Evolutionary conservation across 352 stramenopile genomes (phyloP).

Genomic region (Phytophthora hibernalis): DNA sequence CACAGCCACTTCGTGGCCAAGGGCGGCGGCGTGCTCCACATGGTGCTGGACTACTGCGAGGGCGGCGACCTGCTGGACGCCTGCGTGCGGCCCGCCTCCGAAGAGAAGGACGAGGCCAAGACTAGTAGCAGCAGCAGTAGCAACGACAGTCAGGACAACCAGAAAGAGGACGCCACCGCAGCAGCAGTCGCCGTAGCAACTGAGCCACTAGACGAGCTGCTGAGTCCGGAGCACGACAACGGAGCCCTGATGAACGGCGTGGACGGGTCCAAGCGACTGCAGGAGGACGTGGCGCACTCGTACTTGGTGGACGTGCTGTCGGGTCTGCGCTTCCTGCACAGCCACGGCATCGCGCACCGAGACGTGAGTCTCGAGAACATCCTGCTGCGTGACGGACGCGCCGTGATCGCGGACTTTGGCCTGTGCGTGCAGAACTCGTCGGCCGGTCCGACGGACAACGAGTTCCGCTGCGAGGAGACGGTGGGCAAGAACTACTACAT

Average conservation of each 20-base stretch:
- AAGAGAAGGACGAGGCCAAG: slow-evolving; percentile 4
- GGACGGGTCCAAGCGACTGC: slow-evolving; percentile 42
- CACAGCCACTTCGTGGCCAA: slow-evolving; percentile 70
- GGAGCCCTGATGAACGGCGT: slow-evolving; percentile 29
- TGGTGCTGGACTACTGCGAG: slow-evolving; percentile 85
- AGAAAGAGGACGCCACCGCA: slow-evolving; percentile 3
- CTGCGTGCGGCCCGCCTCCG: slow-evolving; percentile 38
- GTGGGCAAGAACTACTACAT: slow-evolving; percentile 98
- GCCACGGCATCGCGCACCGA: slow-evolving; percentile 86
- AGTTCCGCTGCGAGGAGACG: slow-evolving; percentile 60
- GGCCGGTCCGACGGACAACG: background rate
- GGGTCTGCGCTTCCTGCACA: slow-evolving; percentile 72
- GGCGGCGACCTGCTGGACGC: slow-evolving; percentile 76
- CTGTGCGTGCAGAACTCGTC: slow-evolving; percentile 62
- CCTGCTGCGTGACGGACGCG: slow-evolving; percentile 74
- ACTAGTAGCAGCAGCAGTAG: slow-evolving; percentile 5
- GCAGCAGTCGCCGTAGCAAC: slow-evolving; percentile 1
- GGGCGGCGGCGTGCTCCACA: slow-evolving; percentile 53
- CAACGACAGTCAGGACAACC: slow-evolving; percentile 1
- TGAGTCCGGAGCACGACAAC: slow-evolving; percentile 14
- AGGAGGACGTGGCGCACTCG: slow-evolving; percentile 51
- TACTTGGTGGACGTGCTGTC: slow-evolving; percentile 79
- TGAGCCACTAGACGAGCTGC: background rate
- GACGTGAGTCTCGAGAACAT: slow-evolving; percentile 99
- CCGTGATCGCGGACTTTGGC: slow-evolving; percentile 77